Percentiles rank a stretch among this genome's conserved stretches.
These are phyloP conservation scores for Yamadazyma triangularis DNA, from an alignment of 1,139 yeast species.

Conservation along the genomic window DNA sequence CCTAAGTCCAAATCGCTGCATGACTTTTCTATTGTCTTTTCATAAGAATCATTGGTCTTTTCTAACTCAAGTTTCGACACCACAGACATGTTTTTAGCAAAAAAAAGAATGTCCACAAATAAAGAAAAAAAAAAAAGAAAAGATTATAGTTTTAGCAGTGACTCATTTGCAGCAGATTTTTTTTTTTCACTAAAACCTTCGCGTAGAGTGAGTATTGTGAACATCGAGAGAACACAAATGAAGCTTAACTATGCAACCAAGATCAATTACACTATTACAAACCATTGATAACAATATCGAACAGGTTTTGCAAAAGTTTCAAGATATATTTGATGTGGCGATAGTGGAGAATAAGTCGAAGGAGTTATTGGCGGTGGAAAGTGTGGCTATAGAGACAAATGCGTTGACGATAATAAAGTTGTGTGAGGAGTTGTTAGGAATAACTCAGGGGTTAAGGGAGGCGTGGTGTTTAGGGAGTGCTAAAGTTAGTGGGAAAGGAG, in stretches of 20 bases:
- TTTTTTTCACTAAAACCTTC: too few relatives aligned
- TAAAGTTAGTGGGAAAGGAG: conserved; percentile 23
- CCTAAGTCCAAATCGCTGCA: too few relatives aligned
- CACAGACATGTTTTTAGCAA: too few relatives aligned
- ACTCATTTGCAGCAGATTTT: background rate
- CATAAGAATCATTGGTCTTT: too few relatives aligned
- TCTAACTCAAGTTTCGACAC: too few relatives aligned
- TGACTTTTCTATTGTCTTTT: too few relatives aligned
- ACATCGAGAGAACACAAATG: too few relatives aligned
- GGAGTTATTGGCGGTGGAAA: conserved; percentile 50
- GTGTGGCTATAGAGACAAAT: conserved; percentile 52
- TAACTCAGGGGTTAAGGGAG: conserved; percentile 48
- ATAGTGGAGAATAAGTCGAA: conserved; percentile 43
- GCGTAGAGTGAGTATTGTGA: too few relatives aligned
- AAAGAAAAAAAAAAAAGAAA: too few relatives aligned
- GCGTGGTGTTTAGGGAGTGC: conserved; percentile 56
- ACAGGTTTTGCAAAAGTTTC: conserved; percentile 40
- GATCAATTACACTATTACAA: conserved; percentile 40
- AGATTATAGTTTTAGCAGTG: too few relatives aligned
- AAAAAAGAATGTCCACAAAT: too few relatives aligned
- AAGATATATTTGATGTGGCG: conserved; percentile 41
- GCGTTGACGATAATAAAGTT: conserved; percentile 47
- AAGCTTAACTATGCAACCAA: conserved; percentile 47
- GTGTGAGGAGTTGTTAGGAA: conserved; percentile 48
- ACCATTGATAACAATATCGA: conserved; percentile 39